Base-by-base conservation (phyloP, 1,284 basidiomycete genomes). In the Ceratobasidium sp. region DNA sequence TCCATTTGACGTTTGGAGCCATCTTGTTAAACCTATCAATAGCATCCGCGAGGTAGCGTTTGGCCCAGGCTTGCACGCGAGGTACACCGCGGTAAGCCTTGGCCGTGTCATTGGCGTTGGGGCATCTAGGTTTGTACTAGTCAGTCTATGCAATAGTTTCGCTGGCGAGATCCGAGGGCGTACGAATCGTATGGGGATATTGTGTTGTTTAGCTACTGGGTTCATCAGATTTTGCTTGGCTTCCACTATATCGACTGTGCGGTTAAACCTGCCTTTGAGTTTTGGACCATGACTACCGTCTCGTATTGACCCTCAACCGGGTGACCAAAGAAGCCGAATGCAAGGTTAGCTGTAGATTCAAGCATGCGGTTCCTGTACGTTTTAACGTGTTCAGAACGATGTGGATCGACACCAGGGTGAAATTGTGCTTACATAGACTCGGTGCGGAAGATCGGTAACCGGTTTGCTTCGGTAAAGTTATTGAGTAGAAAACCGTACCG, bases 261-360 rank as follows among this genome's bases (percentile, higher is more conserved):
- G 6, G 14, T 39, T 39, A 43, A 80, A 45, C 86, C 43, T 78
- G 16, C 87, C 87, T 6, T 80, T 23, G 0, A 83, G 85, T 80
- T 95, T 93, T 58, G 94, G 90, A 32, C 16, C 69, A 89, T 94
- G 74, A 94, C 90, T 75, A 90, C 88, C 78, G 93, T 89, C 64
- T 92, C 86, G 77, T 93, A 95, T 79, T 94, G 88, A 18, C 86
- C 86, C 14, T 92, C 87, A 45, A 89, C 83, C 12, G 94, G 92
- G 75, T 90, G 90, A 0, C 93, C 93, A 78, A 95, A 96, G 84
- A 96, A 94, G 0, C 93, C 93, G 50, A 93, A 83, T 1, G 92
- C 93, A 77, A 95, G 94, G 79, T 95, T 94, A 74, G 91, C 79
- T 0, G 92, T 92, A 5, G 92, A 94, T 34, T 89, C 84, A 30